phyloP scores from a whole-genome alignment of 2,329 filamentous ascomycete species.

The Fonsecaea multimorphosa region DNA sequence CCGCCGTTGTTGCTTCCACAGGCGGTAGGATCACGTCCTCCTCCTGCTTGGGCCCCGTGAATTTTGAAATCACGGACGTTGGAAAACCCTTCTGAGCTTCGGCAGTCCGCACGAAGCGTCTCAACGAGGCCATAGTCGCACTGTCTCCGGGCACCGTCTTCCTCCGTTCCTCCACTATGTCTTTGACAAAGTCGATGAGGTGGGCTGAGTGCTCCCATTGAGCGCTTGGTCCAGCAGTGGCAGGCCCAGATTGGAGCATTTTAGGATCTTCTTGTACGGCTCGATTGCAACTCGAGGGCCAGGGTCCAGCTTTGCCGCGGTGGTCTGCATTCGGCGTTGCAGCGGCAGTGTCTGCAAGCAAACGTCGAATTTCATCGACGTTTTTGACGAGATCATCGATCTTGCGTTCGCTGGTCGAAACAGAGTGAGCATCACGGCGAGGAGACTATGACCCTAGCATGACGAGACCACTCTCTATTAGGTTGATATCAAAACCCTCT shows the following conservation, averaged over 20 bases:
- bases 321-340: slow-evolving; percentile 11
- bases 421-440: background rate
- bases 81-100: background rate
- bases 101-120: slow-evolving; percentile 3
- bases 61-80: background rate
- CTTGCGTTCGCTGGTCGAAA: slow-evolving; percentile 44
- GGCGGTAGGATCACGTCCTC: slow-evolving; percentile 40
- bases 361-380: slow-evolving; percentile 38
- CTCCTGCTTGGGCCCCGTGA: background rate
- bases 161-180: slow-evolving; percentile 27
- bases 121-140: slow-evolving; percentile 23
- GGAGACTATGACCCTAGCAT: too few species aligned
- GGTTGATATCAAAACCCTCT: slow-evolving; percentile 48
- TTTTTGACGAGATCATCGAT: slow-evolving; percentile 33
- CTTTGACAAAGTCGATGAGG: slow-evolving; percentile 46
- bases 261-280: background rate
- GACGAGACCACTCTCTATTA: slow-evolving; percentile 44
- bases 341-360: slow-evolving; percentile 27
- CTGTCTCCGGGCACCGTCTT: slow-evolving; percentile 14
- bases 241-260: too few species aligned
- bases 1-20: slow-evolving; percentile 40
- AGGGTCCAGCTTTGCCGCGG: slow-evolving; percentile 9
- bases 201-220: slow-evolving; percentile 46
- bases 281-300: slow-evolving; percentile 16
- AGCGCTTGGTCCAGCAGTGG: background rate